phyloP scores from a whole-genome alignment of 2,329 filamentous ascomycete species.

The Colletotrichum somersetense region DNA sequence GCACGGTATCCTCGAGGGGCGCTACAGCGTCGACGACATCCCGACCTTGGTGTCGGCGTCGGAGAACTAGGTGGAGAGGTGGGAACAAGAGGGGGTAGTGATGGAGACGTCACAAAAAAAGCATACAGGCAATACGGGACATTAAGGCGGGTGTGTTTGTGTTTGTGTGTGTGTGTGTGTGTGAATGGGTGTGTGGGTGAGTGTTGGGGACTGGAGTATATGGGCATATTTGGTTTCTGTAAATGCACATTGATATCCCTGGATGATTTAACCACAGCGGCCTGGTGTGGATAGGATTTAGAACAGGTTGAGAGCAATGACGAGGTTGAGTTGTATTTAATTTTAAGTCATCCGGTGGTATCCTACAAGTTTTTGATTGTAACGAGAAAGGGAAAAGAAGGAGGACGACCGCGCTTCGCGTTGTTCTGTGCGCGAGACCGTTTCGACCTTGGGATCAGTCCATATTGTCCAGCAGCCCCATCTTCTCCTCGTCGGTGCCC shows the following conservation, averaged over 20 bases:
- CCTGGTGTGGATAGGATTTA: conserved; percentile 34
- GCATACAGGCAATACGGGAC: conserved; percentile 12
- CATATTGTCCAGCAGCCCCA: conserved; percentile 17
- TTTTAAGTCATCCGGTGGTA: background rate
- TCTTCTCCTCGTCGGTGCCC: conserved; percentile 46
- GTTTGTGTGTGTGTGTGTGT: background rate
- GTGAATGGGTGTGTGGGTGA: background rate
- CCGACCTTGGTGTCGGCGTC: conserved; percentile 70
- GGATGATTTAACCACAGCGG: conserved; percentile 35
- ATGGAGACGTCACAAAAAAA: background rate
- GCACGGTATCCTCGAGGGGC: conserved; percentile 81
- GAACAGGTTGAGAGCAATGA: conserved; percentile 23
- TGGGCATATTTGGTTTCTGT: conserved; percentile 16
- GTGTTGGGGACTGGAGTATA: background rate
- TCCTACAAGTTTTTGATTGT: background rate
- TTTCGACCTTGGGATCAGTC: background rate
- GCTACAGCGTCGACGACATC: conserved; percentile 83
- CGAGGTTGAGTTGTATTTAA: conserved; percentile 11
- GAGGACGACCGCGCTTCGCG: background rate
- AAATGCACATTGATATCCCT: conserved; percentile 36
- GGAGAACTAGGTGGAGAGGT: conserved; percentile 42
- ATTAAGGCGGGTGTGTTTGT: background rate
- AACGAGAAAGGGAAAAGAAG: background rate
- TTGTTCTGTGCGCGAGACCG: background rate
- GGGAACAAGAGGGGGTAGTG: background rate